These are phyloP conservation scores for Laburnicola sp. DNA, from an alignment of 2,329 filamentous ascomycete species.

Conservation along the genomic window DNA sequence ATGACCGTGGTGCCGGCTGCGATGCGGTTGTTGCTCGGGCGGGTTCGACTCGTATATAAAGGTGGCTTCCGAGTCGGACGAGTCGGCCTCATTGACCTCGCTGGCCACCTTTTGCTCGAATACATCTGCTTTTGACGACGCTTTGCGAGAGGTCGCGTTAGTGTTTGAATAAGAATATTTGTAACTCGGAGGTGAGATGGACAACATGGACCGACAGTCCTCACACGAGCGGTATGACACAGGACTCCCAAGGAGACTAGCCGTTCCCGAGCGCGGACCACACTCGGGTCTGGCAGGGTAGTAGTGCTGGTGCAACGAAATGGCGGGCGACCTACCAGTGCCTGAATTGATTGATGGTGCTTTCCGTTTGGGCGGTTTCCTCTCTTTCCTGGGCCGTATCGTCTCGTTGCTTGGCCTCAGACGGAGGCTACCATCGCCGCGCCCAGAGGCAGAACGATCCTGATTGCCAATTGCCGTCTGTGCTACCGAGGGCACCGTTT, in stretches of 20 bases:
- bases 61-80: conserved; percentile 95
- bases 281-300: conserved; percentile 32
- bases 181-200: conserved; percentile 31
- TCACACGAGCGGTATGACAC: conserved; percentile 37
- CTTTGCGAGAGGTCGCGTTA: conserved; percentile 54
- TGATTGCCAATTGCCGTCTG: conserved; percentile 70
- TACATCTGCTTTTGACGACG: conserved; percentile 93
- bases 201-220: conserved; percentile 30
- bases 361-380: conserved; percentile 78
- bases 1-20: conserved; percentile 70
- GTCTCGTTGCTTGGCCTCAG: conserved; percentile 93
- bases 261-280: conserved; percentile 29
- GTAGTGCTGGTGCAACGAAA: conserved; percentile 40
- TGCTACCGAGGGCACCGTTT: conserved; percentile 89
- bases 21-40: conserved; percentile 61
- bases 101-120: conserved; percentile 97
- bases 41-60: conserved; percentile 99
- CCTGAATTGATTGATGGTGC: conserved; percentile 70
- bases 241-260: conserved; percentile 36
- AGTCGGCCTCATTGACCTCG: conserved; percentile 93
- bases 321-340: conserved; percentile 64
- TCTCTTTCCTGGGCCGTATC: conserved; percentile 90
- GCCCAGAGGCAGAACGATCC: conserved; percentile 61
- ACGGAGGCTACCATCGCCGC: conserved; percentile 74
- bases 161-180: conserved; percentile 42